phyloP scores from a whole-genome alignment of 2,329 filamentous ascomycete species.

The Alternaria viburni region DNA sequence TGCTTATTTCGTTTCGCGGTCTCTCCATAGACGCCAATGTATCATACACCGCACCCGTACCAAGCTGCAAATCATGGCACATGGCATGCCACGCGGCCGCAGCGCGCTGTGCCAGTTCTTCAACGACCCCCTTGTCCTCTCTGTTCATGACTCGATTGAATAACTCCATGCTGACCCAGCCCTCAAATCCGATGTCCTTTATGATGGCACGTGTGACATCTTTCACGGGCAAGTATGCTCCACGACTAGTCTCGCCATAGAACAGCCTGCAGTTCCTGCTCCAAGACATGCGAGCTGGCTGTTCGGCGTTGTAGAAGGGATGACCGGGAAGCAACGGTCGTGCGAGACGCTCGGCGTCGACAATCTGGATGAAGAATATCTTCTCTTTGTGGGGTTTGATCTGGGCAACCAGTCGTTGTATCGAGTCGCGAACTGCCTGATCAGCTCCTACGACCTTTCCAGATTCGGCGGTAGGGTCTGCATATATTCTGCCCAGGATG shows the following conservation, averaged over 20 bases:
- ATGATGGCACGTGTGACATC: constrained; percentile 68
- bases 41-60: constrained; percentile 6
- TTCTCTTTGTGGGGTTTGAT: constrained; percentile 64
- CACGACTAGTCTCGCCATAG: constrained; percentile 66
- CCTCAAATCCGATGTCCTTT: constrained; percentile 68
- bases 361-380: constrained; percentile 78
- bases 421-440: constrained; percentile 59
- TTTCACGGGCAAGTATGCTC: constrained; percentile 71
- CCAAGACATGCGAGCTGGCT: constrained; percentile 76
- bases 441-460: constrained; percentile 64
- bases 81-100: constrained; percentile 60
- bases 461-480: constrained; percentile 64
- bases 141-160: constrained; percentile 68
- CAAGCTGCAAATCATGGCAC: constrained; percentile 45
- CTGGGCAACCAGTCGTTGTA: constrained; percentile 60
- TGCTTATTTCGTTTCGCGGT: background rate
- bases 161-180: constrained; percentile 75
- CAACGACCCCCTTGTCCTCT: constrained; percentile 59
- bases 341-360: constrained; percentile 71
- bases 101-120: constrained; percentile 61
- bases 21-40: background rate
- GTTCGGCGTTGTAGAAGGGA: constrained; percentile 63
- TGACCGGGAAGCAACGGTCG: constrained; percentile 65
- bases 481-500: constrained; percentile 73
- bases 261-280: constrained; percentile 75